Evolutionary conservation across 306 rosid genomes (phyloP).

Genomic region (Sechiopsis laciniata): DNA sequence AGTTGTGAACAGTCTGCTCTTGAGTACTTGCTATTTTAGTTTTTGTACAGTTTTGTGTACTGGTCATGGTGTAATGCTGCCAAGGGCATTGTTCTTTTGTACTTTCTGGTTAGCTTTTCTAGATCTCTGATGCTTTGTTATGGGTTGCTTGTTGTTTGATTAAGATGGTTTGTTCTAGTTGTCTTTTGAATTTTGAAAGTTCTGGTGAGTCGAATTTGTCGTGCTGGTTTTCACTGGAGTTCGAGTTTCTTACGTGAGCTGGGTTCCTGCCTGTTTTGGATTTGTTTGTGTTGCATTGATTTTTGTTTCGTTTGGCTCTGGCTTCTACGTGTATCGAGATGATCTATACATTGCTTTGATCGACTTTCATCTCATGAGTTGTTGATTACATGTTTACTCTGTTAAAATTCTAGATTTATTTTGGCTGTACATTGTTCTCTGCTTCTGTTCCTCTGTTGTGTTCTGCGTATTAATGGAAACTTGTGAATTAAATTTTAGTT

Average conservation of each 20-base stretch:
- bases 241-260: not conserved
- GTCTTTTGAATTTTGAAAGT: too few relatives aligned
- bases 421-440: not conserved
- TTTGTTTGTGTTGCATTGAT: not conserved
- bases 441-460: not conserved
- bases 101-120: not conserved
- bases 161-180: not conserved
- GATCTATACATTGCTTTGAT: not conserved
- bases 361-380: not conserved
- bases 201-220: too few relatives aligned
- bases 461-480: not conserved
- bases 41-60: conserved; percentile 1
- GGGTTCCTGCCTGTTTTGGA: not conserved
- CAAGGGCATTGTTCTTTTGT: conserved; percentile 6
- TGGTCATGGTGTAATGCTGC: conserved; percentile 1
- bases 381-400: not conserved
- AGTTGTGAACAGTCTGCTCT: not conserved
- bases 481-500: not conserved
- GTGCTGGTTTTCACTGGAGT: not conserved
- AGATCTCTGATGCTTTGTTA: not conserved
- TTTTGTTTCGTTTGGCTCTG: not conserved
- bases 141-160: not conserved
- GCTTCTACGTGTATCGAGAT: not conserved
- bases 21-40: not conserved
- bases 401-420: conserved; percentile 9